Evolutionary conservation across 2,329 filamentous ascomycete genomes (phyloP).

Genomic region (Diaporthe velutina): DNA sequence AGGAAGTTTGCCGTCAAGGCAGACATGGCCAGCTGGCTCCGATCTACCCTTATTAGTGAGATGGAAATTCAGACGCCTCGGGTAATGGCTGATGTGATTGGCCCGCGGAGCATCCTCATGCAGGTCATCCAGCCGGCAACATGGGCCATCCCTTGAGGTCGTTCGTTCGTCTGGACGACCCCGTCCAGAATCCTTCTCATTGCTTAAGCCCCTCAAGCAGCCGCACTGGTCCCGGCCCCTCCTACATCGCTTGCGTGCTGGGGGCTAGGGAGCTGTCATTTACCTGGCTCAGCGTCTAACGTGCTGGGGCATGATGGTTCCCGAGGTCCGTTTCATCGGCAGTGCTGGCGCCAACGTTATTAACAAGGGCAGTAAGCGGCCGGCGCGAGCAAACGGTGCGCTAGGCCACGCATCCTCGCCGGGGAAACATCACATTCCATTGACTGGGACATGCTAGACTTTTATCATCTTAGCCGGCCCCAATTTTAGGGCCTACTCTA

Average conservation of each 20-base stretch:
- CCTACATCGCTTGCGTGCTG: slow-evolving; percentile 6
- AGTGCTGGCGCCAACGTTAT: slow-evolving; percentile 16
- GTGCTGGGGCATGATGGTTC: slow-evolving; percentile 5
- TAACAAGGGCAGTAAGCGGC: slow-evolving; percentile 32
- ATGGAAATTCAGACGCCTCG: slow-evolving; percentile 39
- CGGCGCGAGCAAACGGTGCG: slow-evolving; percentile 28
- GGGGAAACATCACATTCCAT: slow-evolving; percentile 27
- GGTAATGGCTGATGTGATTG: slow-evolving; percentile 40
- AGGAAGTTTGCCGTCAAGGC: slow-evolving; percentile 31
- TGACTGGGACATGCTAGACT: slow-evolving; percentile 32
- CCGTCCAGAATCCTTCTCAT: slow-evolving; percentile 18
- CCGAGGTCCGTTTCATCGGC: slow-evolving; percentile 30
- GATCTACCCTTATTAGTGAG: slow-evolving; percentile 30
- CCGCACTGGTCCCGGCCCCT: slow-evolving; percentile 4
- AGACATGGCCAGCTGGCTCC: slow-evolving; percentile 11
- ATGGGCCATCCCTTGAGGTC: slow-evolving; percentile 38
- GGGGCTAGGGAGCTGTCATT: background rate
- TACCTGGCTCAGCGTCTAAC: slow-evolving; percentile 3
- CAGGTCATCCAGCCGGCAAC: slow-evolving; percentile 37
- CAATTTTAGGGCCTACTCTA: slow-evolving; percentile 20
- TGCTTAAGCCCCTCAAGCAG: slow-evolving; percentile 23
- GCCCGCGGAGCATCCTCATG: slow-evolving; percentile 32
- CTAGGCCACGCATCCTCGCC: slow-evolving; percentile 26
- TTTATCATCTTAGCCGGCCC: slow-evolving; percentile 32
- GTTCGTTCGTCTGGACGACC: slow-evolving; percentile 16